These are phyloP conservation scores for Caryopteris hybrid DNA, from an alignment of 305 asterid genomes.

Conservation along the genomic window DNA sequence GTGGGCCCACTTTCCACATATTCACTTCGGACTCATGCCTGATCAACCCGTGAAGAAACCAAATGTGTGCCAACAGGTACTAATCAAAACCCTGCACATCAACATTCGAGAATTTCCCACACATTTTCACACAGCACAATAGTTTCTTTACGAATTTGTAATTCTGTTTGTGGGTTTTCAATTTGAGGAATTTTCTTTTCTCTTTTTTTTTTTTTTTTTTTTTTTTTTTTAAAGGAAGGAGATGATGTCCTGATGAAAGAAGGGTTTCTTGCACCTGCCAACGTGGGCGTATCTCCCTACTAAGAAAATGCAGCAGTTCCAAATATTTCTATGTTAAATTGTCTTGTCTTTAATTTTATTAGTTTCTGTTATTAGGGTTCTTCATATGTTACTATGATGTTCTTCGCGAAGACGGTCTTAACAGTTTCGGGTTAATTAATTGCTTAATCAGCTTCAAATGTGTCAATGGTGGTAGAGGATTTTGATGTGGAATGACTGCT, in stretches of 20 bases:
- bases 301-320: conserved; percentile 19
- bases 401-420: conserved; percentile 12
- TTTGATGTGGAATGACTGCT: conserved; percentile 25
- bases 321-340: conserved; percentile 23
- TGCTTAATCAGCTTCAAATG: conserved; percentile 26
- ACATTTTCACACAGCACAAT: too few species aligned
- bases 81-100: conserved; percentile 36
- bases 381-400: conserved; percentile 13
- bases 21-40: conserved; percentile 98
- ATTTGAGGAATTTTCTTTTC: neutral
- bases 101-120: neutral
- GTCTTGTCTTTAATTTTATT: conserved; percentile 13
- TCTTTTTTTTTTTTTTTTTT: too few species aligned
- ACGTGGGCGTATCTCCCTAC: conserved; percentile 85
- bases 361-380: conserved; percentile 30
- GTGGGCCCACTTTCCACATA: conserved; percentile 99
- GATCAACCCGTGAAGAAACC: conserved; percentile 99
- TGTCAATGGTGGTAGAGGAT: conserved; percentile 33
- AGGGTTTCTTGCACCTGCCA: conserved; percentile 83
- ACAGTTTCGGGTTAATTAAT: neutral
- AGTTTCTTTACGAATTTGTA: neutral
- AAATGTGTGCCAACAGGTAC: conserved; percentile 91
- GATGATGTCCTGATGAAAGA: conserved; percentile 90
- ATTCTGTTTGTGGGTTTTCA: neutral
- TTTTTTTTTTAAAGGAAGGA: conserved; percentile 73